Evolutionary conservation across 1,284 basidiomycete genomes (phyloP), one percentile per base, ranked within the genome.

Genomic region (Hypsizygus ulmarius): DNA sequence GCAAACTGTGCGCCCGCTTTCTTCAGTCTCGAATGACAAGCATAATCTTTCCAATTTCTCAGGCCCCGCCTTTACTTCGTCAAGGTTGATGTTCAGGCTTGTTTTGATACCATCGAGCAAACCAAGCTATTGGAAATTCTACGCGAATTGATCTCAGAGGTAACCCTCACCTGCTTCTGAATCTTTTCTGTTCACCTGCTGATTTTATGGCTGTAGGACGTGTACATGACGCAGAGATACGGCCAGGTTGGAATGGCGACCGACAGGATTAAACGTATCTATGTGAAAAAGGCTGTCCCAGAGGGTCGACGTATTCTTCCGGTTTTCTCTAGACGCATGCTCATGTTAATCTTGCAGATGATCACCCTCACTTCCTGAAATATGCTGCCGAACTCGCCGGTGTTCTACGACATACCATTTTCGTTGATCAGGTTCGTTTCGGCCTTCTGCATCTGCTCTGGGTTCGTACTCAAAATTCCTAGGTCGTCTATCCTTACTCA

Each of bases 31-130:
- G 18, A 12, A 12, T 15, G 11, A 5, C 10, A 11, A 6, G 29
- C 11, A 32, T 42, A 33, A 34, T 30, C 51, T 4, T 43, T 30
- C 27, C n/a, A 41, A 4, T 33, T 7, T 15, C 29, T 28, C 32
- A 94, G 93, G 16, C 91, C 92, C 0, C 84, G 82, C 55, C 67
- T 97, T 3, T 98, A 94, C 64, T 96, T 99, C 60, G 93, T 95
- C 52, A 99, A 99, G 66, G 83, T 97, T 25, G 97, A 99, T 62
- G 92, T 99, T 11, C 86, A 89, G 52, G 87, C 93, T 1, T 97
- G 94, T 52, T 99, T 98, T 71, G 97, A 99, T 67, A 93, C 90
- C 0, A 98, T 99, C 54, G 86, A 94, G 36, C 97, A 99, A 64
- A 75, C 78, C 16, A 94, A 88, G 60, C 69, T 99, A 39, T 68